These are phyloP conservation scores for Apophysomyces sp. DNA, from an alignment of 371 early-diverging fungal genomes.

Conservation along the genomic window DNA sequence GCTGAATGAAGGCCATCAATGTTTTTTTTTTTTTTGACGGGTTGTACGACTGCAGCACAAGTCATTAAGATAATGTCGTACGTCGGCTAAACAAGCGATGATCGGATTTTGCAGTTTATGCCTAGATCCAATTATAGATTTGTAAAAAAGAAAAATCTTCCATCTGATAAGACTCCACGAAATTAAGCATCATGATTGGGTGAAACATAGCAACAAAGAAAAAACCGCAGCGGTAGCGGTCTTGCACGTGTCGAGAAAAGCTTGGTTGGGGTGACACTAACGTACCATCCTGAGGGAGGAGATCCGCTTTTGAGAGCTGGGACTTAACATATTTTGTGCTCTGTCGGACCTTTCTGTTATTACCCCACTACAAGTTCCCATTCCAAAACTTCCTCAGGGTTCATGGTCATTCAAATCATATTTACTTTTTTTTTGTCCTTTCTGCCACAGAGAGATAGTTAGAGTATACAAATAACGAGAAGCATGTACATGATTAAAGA, in stretches of 20 bases:
- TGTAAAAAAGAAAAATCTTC: not conserved
- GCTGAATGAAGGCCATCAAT: not conserved
- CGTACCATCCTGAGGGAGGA: not conserved
- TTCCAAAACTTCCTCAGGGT: not conserved
- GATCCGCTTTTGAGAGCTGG: not conserved
- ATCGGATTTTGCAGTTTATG: not conserved
- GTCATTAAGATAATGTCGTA: not conserved
- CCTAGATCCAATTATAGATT: not conserved
- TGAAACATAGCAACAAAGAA: not conserved
- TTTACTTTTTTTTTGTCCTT: slow-evolving; percentile 1
- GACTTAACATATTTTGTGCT: not conserved
- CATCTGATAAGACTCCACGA: not conserved
- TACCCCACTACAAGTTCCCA: slow-evolving; percentile 2
- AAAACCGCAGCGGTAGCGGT: not conserved
- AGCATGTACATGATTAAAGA: not conserved
- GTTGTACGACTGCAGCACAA: slow-evolving; percentile 2
- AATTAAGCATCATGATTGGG: not conserved
- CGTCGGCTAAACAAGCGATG: slow-evolving; percentile 1
- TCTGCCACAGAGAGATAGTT: not conserved
- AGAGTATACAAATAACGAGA: slow-evolving; percentile 1
- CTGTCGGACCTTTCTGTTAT: not conserved
- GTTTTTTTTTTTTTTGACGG: not conserved
- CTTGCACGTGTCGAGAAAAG: not conserved
- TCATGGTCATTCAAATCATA: not conserved
- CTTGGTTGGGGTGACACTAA: not conserved